Evolutionary conservation across 2,329 filamentous ascomycete species (phyloP).

Genomic region (Alternaria metachromatica): DNA sequence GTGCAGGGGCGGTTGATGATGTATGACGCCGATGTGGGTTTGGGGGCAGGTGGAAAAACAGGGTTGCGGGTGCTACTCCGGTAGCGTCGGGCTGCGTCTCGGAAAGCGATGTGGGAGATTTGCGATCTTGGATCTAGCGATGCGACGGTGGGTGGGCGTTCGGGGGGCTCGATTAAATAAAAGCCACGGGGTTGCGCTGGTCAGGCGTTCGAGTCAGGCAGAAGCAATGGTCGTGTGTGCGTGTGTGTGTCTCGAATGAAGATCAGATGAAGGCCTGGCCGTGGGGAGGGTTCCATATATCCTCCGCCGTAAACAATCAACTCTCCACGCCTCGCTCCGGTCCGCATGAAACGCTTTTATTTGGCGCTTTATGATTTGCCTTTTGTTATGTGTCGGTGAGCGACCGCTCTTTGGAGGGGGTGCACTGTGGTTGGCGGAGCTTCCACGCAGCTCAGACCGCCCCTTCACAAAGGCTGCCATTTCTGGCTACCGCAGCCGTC

Average conservation of each 20-base stretch:
- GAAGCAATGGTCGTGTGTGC: conserved; percentile 38
- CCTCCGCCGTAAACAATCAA: conserved; percentile 26
- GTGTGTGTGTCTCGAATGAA: conserved; percentile 36
- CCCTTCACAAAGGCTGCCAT: conserved; percentile 27
- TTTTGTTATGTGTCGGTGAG: conserved; percentile 37
- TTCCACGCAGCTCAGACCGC: conserved; percentile 14
- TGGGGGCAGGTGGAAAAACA: conserved; percentile 14
- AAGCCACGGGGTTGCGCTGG: conserved; percentile 9
- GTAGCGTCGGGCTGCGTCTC: conserved; percentile 20
- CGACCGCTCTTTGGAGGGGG: conserved; percentile 36
- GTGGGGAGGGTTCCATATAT: conserved; percentile 45
- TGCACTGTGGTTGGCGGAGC: conserved; percentile 27
- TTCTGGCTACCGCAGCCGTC: conserved; percentile 28
- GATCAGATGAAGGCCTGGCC: conserved; percentile 38
- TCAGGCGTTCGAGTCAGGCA: conserved; percentile 48
- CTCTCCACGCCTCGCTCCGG: conserved; percentile 31
- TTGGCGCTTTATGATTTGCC: conserved; percentile 39
- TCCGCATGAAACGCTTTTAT: conserved; percentile 34
- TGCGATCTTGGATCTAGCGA: conserved; percentile 13
- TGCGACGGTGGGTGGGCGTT: conserved; percentile 11
- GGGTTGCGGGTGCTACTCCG: conserved; percentile 24
- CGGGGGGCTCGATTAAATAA: conserved; percentile 19
- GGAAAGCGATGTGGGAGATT: conserved; percentile 7
- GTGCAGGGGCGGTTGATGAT: conserved; percentile 30
- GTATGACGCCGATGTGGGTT: conserved; percentile 34